Evolutionary conservation across 108 stramenopile genomes (phyloP).

Genomic region (Mediolabrus comicus): DNA sequence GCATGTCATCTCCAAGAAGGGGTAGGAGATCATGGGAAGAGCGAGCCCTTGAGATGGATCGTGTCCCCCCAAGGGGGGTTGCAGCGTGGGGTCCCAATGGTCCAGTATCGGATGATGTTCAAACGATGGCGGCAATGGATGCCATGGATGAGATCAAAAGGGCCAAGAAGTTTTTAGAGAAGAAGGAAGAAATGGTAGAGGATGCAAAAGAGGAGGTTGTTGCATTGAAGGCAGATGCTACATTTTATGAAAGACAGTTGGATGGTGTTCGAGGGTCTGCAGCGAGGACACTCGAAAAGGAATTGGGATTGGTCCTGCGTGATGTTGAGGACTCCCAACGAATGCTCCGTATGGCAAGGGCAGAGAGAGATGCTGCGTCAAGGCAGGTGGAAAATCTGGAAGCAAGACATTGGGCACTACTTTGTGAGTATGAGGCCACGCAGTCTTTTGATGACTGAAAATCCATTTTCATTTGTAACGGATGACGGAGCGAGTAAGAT

Average conservation of each 20-base stretch:
- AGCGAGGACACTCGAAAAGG: slow-evolving; percentile 19
- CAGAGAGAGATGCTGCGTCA: slow-evolving; percentile 52
- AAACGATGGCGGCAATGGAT: slow-evolving; percentile 67
- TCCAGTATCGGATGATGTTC: too few species aligned
- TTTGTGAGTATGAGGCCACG: slow-evolving; percentile 71
- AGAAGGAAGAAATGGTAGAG: slow-evolving; percentile 51
- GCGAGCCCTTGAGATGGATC: slow-evolving; percentile 67
- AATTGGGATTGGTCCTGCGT: slow-evolving; percentile 56
- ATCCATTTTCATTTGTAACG: too few species aligned
- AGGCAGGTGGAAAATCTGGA: slow-evolving; percentile 55
- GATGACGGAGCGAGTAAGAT: too few species aligned
- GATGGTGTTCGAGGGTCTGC: slow-evolving; percentile 23
- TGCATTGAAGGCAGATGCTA: slow-evolving; percentile 62
- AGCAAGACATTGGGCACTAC: slow-evolving; percentile 72
- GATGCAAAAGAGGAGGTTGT: slow-evolving; percentile 64
- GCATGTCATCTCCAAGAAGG: background rate
- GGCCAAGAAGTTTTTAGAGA: slow-evolving; percentile 49
- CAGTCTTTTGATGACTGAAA: slow-evolving; percentile 29
- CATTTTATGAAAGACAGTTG: slow-evolving; percentile 37
- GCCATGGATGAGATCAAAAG: slow-evolving; percentile 68
- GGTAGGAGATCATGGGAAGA: slow-evolving; percentile 66
- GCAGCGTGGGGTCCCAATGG: slow-evolving; percentile 89
- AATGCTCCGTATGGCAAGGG: slow-evolving; percentile 56
- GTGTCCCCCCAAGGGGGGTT: slow-evolving; percentile 80
- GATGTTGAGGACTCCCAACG: slow-evolving; percentile 73